Evolutionary conservation across 306 rosid species (phyloP).

Genomic region (Sesbania bispinosa): DNA sequence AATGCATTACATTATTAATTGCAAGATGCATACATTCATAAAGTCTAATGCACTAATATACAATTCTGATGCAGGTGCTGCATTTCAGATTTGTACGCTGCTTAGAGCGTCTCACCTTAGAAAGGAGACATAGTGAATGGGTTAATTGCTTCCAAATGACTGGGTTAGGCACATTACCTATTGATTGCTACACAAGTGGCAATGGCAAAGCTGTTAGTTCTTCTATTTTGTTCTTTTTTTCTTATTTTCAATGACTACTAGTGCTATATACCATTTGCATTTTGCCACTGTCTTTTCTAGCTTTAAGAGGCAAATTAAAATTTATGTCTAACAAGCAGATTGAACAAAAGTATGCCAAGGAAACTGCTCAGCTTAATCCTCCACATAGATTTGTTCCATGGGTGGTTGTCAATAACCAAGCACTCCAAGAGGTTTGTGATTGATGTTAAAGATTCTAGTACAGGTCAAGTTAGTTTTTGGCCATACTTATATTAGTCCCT

Average conservation of each 20-base stretch:
- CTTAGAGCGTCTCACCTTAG: constrained; percentile 54
- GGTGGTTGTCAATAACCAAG: constrained; percentile 67
- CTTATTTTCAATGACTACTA: background rate
- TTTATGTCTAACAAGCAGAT: constrained; percentile 38
- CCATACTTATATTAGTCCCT: background rate
- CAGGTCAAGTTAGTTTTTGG: background rate
- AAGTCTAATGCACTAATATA: background rate
- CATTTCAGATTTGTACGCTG: constrained; percentile 72
- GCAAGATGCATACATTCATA: background rate
- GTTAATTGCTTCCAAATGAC: constrained; percentile 59
- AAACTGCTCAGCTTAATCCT: constrained; percentile 65
- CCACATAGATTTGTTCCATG: constrained; percentile 79
- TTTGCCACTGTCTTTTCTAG: background rate
- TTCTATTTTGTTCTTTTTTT: background rate
- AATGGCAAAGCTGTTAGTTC: constrained; percentile 56
- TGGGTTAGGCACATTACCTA: constrained; percentile 46
- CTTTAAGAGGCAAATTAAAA: background rate
- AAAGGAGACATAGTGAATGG: constrained; percentile 47
- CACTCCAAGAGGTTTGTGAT: constrained; percentile 68
- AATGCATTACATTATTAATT: background rate
- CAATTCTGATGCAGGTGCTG: constrained; percentile 32
- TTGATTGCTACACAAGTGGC: constrained; percentile 71
- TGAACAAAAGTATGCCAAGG: constrained; percentile 52
- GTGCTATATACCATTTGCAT: background rate
- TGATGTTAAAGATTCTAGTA: background rate